Evolutionary conservation across 176 grass and related monocot genomes (phyloP).

Genomic region (Zoysia pacifica): DNA sequence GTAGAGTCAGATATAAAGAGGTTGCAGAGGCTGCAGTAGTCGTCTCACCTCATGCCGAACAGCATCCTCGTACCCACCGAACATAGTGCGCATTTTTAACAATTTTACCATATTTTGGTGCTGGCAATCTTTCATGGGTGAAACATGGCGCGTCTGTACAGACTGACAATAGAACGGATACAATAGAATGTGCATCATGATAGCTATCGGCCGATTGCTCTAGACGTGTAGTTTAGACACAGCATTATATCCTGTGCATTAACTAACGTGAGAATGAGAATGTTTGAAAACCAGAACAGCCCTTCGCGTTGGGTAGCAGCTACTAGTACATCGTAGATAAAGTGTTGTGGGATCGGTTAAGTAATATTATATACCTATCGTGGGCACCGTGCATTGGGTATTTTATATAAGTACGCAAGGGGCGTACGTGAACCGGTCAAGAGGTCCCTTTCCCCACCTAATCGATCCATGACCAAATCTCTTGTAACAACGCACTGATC

Average conservation of each 20-base stretch:
- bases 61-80: background rate
- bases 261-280: background rate
- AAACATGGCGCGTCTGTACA: background rate
- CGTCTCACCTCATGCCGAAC: background rate
- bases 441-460: background rate
- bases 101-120: background rate
- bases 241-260: too few relatives aligned
- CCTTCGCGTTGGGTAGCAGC: background rate
- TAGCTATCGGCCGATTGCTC: background rate
- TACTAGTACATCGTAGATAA: background rate
- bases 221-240: too few relatives aligned
- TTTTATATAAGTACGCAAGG: background rate
- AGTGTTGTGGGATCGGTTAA: background rate
- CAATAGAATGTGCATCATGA: background rate
- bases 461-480: background rate
- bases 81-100: background rate
- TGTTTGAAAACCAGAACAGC: background rate
- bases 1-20: slow-evolving; percentile 54
- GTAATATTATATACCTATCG: background rate
- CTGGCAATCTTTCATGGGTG: background rate
- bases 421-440: background rate
- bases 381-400: background rate
- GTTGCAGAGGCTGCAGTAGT: slow-evolving; percentile 57
- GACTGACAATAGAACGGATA: background rate
- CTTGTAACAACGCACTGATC: background rate